phyloP scores from a whole-genome alignment of 2,329 filamentous ascomycete genomes.

The Neophaeococcomyces aloes region DNA sequence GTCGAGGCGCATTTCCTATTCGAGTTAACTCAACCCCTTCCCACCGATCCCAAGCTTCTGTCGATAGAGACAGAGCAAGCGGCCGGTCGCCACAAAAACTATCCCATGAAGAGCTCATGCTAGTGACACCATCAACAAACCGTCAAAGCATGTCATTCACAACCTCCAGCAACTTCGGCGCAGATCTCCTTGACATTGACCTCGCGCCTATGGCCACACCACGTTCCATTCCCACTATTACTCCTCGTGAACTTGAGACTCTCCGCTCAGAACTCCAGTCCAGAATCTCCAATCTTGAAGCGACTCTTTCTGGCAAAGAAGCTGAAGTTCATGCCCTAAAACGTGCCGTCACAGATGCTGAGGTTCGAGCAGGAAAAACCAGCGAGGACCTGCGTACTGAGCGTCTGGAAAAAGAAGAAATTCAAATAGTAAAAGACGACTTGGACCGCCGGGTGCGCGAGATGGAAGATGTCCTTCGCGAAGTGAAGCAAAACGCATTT shows the following conservation, averaged over 20 bases:
- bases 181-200: slow-evolving; percentile 68
- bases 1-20: slow-evolving; percentile 24
- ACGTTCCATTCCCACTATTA: slow-evolving; percentile 79
- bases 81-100: slow-evolving; percentile 23
- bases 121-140: slow-evolving; percentile 22
- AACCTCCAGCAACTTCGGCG: slow-evolving; percentile 14
- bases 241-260: slow-evolving; percentile 81
- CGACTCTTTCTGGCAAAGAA: slow-evolving; percentile 83
- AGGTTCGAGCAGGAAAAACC: slow-evolving; percentile 79
- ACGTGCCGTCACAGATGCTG: slow-evolving; percentile 76
- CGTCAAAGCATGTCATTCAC: slow-evolving; percentile 20
- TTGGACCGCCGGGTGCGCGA: slow-evolving; percentile 81
- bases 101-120: slow-evolving; percentile 13
- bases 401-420: slow-evolving; percentile 55
- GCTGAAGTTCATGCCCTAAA: slow-evolving; percentile 83
- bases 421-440: slow-evolving; percentile 63
- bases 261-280: slow-evolving; percentile 85
- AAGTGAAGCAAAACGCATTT: slow-evolving; percentile 71
- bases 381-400: slow-evolving; percentile 76
- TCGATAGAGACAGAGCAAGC: slow-evolving; percentile 21
- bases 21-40: slow-evolving; percentile 18
- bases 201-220: slow-evolving; percentile 90
- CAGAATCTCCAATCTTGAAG: slow-evolving; percentile 88
- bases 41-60: slow-evolving; percentile 22
- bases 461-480: slow-evolving; percentile 70